phyloP scores from a whole-genome alignment of 139 green algal genomes.

The Chlorella sp. region DNA sequence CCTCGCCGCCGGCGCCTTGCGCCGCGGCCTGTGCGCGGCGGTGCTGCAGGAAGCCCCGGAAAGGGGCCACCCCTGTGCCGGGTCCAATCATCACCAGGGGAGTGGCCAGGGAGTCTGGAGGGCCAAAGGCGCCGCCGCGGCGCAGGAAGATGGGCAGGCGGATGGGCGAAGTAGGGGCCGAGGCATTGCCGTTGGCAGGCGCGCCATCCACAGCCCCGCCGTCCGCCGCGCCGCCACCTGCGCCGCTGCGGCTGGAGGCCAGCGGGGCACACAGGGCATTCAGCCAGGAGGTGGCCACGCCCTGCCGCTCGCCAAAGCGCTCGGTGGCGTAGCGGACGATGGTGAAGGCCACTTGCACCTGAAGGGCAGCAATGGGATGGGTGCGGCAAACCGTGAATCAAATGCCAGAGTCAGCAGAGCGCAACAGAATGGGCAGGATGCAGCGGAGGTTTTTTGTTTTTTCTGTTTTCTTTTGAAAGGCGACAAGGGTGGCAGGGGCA shows the following conservation, averaged over 20 bases:
- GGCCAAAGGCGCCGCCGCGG: slow-evolving; percentile 61
- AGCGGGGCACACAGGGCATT: slow-evolving; percentile 55
- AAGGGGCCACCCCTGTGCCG: slow-evolving; percentile 89
- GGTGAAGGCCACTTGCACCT: slow-evolving; percentile 75
- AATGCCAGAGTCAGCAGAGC: too few relatives aligned
- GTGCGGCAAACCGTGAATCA: too few relatives aligned
- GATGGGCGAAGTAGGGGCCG: background rate
- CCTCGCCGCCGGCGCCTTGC: background rate
- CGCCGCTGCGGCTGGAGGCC: too few relatives aligned
- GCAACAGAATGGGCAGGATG: too few relatives aligned
- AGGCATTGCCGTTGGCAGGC: background rate
- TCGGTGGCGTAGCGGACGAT: slow-evolving; percentile 74
- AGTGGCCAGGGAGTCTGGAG: slow-evolving; percentile 45
- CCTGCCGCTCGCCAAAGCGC: slow-evolving; percentile 53
- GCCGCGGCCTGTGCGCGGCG: background rate
- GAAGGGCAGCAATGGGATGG: background rate
- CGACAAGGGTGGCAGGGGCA: too few relatives aligned
- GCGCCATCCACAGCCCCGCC: too few relatives aligned
- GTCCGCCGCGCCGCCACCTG: too few relatives aligned
- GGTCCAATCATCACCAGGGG: slow-evolving; percentile 85
- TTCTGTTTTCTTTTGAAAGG: too few relatives aligned
- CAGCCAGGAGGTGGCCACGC: slow-evolving; percentile 90
- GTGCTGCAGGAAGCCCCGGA: slow-evolving; percentile 82
- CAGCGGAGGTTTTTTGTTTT: too few relatives aligned
- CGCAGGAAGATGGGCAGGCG: slow-evolving; percentile 39